Base-by-base conservation (phyloP, 805 yeast species). In the Wickerhamiella azymoides region DNA sequence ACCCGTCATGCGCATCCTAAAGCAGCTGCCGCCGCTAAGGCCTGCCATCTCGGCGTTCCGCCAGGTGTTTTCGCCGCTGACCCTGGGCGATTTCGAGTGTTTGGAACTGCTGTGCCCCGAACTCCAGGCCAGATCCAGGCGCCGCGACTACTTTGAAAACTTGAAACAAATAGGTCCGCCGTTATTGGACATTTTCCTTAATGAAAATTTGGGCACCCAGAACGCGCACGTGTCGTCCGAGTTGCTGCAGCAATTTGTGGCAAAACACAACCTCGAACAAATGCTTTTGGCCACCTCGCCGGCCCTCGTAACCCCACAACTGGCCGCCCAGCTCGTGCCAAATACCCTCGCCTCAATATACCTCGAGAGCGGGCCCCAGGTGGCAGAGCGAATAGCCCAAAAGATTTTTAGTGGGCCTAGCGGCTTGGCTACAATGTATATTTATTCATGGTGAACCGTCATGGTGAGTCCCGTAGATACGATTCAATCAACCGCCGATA, bases 201-300 rank as follows among this genome's bases (percentile, higher is more conserved):
- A 55, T 36, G 49, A 46, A 14, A 49, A 46, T 19, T 43, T 55
- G 11, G 57, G 58, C 8, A 54, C 58, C 7, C 56, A 52, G 18
- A 52, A 39, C 14, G 52, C 52, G 5, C 42, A 18, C 21, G 16
- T 52, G 9, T 39, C 50, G n/a, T 18, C 26, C 5, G 19, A 13
- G 7, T 47, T 54, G 8, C 13, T 55, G 2, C 36, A 39, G 14
- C 38, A 26, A 35, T 55, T 39, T 28, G 50, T 49, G 6, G 48
- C 37, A 2, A 17, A 35, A 4, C 47, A 46, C 47, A 14, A 50
- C 41, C 35, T 47, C 50, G 26, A 28, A 5, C 3, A 14, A 6
- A 21, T 37, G 24, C 24, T 43, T 5, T 27, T 43, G 14, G 25
- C 13, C 8, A 43, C 46, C 7, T 24, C 41, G 7, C 35, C 17